Evolutionary conservation across 2,329 filamentous ascomycete genomes (phyloP), one percentile per base, ranked within the genome.

Genomic region (Ambrosiella beaveri): DNA sequence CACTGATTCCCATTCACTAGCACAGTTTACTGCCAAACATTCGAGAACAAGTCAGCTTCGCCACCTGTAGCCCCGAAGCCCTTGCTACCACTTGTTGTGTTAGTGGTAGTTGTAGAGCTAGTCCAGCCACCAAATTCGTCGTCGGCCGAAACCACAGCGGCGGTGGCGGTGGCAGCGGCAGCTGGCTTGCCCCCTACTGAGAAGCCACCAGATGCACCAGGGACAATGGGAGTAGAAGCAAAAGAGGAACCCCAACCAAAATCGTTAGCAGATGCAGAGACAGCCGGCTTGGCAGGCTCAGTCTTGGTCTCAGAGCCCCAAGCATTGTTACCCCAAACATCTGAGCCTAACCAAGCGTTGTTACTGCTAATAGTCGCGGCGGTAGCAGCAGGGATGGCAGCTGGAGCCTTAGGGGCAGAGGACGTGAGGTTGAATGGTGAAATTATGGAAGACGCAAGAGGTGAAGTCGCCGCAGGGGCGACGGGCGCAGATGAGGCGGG

Each of bases 51-150:
- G 72, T 97, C 91, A 63, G 96, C 52, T 47, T 61, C 91, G 57
- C 80, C 82, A 57, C 76, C 27, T 11, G 45, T 19, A 2, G 27
- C 80, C 17, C 79, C 82, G 63, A 84, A 80, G 11, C 59, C 41
- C 54, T 58, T 57, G 45, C 49, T 56, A 12, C 79, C 79, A 19
- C 75, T 72, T 35, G 77, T 71, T 39, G 76, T 71, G 27, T 69
- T 69, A 54, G 68, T 69, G 49, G 67, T 68, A 17, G 73, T 66
- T 64, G 78, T 65, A 78, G 84, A 72, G 76, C 88, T 94, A 53
- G 87, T 82, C 91, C 91, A 97, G 11, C 91, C 90, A 17, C 91
- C 91, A 72, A 96, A 97, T 67, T 97, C 91, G 69, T 97, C 91
- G 65, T 97, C 91, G 0, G 87, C 85, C 40, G 86, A 78, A 1